Evolutionary conservation across 1,284 basidiomycete species (phyloP).

Genomic region (Sanguinoderma infundibulare): DNA sequence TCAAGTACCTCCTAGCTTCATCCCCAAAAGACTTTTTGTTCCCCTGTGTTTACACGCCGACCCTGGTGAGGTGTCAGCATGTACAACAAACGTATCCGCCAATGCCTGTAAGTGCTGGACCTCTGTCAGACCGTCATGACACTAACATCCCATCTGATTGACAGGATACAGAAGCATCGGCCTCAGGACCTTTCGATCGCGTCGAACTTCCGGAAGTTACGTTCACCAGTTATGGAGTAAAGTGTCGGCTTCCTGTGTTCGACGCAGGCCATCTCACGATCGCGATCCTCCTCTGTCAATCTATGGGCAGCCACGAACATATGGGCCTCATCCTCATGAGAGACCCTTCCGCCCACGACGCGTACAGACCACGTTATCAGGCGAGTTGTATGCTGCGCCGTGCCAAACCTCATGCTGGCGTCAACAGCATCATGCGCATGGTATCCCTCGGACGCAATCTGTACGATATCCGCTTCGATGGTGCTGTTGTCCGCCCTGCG

Average conservation of each 20-base stretch:
- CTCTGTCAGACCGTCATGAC: not conserved
- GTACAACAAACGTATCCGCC: not conserved
- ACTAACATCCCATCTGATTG: not conserved
- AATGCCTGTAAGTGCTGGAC: not conserved
- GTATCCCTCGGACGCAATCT: not conserved
- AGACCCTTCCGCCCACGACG: not conserved
- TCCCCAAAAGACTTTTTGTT: not conserved
- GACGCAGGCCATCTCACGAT: not conserved
- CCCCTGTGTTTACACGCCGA: not conserved
- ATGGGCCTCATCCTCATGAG: not conserved
- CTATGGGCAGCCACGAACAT: not conserved
- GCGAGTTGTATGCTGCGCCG: not conserved
- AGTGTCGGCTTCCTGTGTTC: not conserved
- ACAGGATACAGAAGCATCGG: not conserved
- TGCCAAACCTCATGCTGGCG: not conserved
- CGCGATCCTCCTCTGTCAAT: not conserved
- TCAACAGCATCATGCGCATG: not conserved
- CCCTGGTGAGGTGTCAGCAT: not conserved
- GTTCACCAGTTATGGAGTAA: not conserved
- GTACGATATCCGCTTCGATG: not conserved
- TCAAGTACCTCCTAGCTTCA: not conserved
- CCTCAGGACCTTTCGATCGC: not conserved
- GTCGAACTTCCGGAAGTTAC: not conserved
- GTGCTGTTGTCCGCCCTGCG: not conserved
- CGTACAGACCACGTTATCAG: not conserved